Evolutionary conservation across 2,329 filamentous ascomycete species (phyloP).

Genomic region (Sclerotinia borealis): DNA sequence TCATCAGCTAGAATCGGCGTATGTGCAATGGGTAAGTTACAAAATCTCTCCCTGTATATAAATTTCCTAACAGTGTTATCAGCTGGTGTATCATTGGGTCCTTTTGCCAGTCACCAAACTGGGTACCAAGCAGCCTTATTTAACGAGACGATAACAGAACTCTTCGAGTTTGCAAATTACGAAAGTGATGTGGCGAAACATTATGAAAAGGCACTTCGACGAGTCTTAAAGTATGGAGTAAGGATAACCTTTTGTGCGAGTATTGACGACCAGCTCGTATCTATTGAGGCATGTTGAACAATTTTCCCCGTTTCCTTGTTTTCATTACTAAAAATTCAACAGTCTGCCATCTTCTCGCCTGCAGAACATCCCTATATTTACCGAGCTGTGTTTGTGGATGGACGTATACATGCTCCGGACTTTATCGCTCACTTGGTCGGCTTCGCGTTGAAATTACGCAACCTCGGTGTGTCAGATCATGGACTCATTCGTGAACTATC

Average conservation of each 20-base stretch:
- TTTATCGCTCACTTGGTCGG: constrained; percentile 91
- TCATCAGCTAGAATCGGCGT: constrained; percentile 72
- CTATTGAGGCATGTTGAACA: constrained; percentile 63
- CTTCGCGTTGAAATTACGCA: constrained; percentile 88
- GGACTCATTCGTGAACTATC: constrained; percentile 88
- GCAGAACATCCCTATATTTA: constrained; percentile 89
- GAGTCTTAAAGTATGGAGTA: constrained; percentile 70
- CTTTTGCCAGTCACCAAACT: constrained; percentile 52
- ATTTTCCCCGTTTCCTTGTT: neutral
- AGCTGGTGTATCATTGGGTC: constrained; percentile 89
- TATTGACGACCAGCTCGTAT: constrained; percentile 94
- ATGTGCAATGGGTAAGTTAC: constrained; percentile 60
- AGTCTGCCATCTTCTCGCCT: constrained; percentile 80
- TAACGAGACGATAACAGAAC: constrained; percentile 83
- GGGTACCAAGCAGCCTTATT: constrained; percentile 47
- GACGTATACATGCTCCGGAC: constrained; percentile 83
- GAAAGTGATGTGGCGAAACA: constrained; percentile 76
- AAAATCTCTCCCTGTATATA: neutral
- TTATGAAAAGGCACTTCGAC: constrained; percentile 70
- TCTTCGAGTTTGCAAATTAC: constrained; percentile 87
- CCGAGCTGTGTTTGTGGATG: constrained; percentile 92
- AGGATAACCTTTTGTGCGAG: constrained; percentile 85
- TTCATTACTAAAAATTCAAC: constrained; percentile 21
- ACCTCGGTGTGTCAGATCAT: constrained; percentile 88
- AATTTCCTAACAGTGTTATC: constrained; percentile 33